A percentile compares a stretch with the other conserved stretches of the same genome.
These are phyloP conservation scores for Fusarium musae DNA, from an alignment of 2,329 filamentous ascomycete genomes.

Conservation along the genomic window DNA sequence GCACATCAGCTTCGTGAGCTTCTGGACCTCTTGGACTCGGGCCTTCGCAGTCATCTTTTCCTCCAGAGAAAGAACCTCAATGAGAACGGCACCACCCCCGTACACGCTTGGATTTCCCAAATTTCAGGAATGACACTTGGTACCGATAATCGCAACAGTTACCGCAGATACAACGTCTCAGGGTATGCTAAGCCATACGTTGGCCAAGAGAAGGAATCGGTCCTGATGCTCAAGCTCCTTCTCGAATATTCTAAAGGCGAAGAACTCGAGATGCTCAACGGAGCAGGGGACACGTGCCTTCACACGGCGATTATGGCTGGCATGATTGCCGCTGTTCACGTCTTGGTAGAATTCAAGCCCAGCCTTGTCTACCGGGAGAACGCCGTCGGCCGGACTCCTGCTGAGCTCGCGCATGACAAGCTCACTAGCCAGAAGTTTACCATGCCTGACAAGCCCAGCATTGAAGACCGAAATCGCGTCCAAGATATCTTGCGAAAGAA, in stretches of 20 bases:
- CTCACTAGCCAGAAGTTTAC: constrained; percentile 56
- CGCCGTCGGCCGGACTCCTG: constrained; percentile 77
- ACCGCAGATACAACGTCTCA: constrained; percentile 18
- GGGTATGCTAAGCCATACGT: constrained; percentile 37
- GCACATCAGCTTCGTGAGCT: constrained; percentile 56
- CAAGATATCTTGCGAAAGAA: constrained; percentile 1
- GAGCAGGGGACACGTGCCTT: constrained; percentile 72
- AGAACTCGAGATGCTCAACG: constrained; percentile 69
- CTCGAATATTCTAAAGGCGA: constrained; percentile 66
- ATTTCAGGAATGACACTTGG: constrained; percentile 33
- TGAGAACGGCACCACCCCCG: constrained; percentile 68
- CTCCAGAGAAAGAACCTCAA: constrained; percentile 64
- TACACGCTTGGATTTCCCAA: constrained; percentile 67
- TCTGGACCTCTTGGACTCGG: constrained; percentile 67
- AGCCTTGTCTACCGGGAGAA: constrained; percentile 77
- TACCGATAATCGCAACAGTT: constrained; percentile 6
- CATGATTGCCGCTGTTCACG: constrained; percentile 51
- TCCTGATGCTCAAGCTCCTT: constrained; percentile 60
- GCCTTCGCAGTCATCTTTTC: constrained; percentile 67
- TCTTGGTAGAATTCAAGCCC: constrained; percentile 66
- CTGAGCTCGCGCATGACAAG: constrained; percentile 71
- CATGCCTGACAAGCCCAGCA: constrained; percentile 24
- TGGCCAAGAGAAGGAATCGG: constrained; percentile 43
- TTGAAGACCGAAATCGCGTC: background rate
- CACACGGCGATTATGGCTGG: constrained; percentile 64